Base-by-base conservation (phyloP, 2,329 filamentous ascomycete species). In the Fusarium sp. region DNA sequence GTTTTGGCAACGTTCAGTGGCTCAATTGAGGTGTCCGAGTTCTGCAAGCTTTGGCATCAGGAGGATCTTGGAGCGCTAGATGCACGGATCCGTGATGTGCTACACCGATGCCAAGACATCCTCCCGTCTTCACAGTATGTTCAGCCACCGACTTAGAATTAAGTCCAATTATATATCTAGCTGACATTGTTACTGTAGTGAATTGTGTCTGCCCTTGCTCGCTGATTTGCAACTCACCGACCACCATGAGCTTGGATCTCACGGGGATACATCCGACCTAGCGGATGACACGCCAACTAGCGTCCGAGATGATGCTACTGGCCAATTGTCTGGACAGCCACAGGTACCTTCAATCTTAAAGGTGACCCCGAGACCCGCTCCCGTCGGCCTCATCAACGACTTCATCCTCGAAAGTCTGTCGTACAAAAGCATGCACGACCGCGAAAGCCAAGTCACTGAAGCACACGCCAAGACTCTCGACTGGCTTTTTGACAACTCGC, bases 381-480 rank as follows among this genome's bases (percentile, higher is more conserved):
- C 75, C 4, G 50, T 58, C 1, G 63, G 69, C 7, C 53, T 76
- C 11, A 39, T 77, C 18, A 74, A 74, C 33, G 75, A 77, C 41
- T 77, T 77, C 40, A 71, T 77, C 36, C 70, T 77, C 15, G 76
- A 77, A 10, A 67, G 58, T 14, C 72, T 77, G 15, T 70, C 75
- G 3, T 77, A 76, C 58, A 76, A 73, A 42, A 76, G 69, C 50
- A 77, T 77, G 76, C 62, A 70, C 17, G 74, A 75, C 29, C 69
- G 76, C 15, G 75, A 76, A 6, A 71, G 72, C 6, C 74, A 77
- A 52, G 75, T 77, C 15, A 71, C 72, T 2, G 67, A 73, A 35
- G 76, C 76, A 3, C 72, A 77, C n/a, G 47, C 45, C 4, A 67
- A 72, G 8, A 80, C 79, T 0, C 76, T 81, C 29, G 71, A 79